Percentiles rank a stretch among this genome's conserved stretches.
phyloP scores from a whole-genome alignment of 495 filamentous ascomycete genomes.

The Immersiella caudata region DNA sequence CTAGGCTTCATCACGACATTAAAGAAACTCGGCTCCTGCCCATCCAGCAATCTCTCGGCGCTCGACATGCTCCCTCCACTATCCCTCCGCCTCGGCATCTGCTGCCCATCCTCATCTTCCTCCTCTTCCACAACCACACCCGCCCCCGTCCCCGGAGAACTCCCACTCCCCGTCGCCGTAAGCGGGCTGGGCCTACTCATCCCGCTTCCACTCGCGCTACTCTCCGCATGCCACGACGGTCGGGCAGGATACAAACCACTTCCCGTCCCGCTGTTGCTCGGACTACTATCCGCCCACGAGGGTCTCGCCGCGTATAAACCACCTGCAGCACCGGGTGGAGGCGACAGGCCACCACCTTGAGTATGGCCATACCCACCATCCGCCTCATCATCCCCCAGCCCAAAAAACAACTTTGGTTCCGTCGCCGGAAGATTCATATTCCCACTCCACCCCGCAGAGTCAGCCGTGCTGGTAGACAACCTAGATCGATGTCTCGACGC shows the following conservation, averaged over 20 bases:
- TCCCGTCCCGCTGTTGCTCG: neutral
- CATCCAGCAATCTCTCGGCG: conserved; percentile 60
- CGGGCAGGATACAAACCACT: neutral
- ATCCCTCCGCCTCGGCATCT: conserved; percentile 36
- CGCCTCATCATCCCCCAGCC: neutral
- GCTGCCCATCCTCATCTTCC: neutral
- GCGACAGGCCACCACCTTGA: neutral
- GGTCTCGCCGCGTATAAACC: neutral
- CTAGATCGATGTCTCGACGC: conserved; percentile 18
- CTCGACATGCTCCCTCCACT: conserved; percentile 42
- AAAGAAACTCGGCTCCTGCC: conserved; percentile 72
- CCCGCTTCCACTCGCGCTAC: conserved; percentile 27
- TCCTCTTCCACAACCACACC: neutral
- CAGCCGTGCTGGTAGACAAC: conserved; percentile 29
- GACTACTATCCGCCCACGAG: neutral
- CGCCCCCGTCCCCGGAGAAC: neutral
- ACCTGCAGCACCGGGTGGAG: neutral
- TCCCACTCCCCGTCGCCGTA: conserved; percentile 15
- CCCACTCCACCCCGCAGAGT: conserved; percentile 38
- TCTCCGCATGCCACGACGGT: conserved; percentile 11
- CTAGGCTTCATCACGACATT: conserved; percentile 72
- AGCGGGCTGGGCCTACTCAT: conserved; percentile 30
- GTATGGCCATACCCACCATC: neutral
- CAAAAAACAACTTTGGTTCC: neutral
- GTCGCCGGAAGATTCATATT: conserved; percentile 34